Base-by-base conservation (phyloP, 345 rosid genomes). In the Durio zibethinus region DNA sequence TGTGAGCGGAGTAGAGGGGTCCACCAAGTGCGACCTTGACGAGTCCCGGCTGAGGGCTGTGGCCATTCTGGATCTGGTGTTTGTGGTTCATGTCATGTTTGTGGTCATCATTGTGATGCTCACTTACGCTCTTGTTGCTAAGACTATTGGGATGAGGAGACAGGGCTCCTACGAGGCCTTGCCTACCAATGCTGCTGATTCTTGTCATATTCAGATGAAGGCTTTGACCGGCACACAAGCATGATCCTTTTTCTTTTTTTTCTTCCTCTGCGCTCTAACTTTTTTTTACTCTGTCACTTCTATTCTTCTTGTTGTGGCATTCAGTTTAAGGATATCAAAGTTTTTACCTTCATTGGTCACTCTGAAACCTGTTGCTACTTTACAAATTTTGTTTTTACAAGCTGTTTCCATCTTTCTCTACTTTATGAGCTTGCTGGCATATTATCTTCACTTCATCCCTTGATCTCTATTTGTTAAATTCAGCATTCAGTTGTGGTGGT, bases 161-260 rank as follows among this genome's bases (percentile, higher is more conserved):
- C 80, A 84, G 53, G 98, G 88, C 0, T 86, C 98, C 1, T 96
- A 96, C 23, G 99, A 96, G 76, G 86, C 97, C 5, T 87, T 96
- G 87, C 94, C 97, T 0, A 84, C 80, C 1, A 76, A 82, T 80
- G 65, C 81, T 53, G 48, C 78, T 1, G 89, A 87, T 81, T 73
- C 90, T 72, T 85, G 25, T 47, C 73, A 45, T 68, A 45, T 45
- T 68, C 73, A 68, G 84, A 88, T 90, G 94, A 90, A 90, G 81
- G 85, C 91, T 47, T 81, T 90, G 80, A 15, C 86, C 0, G 92
- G 94, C 35, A 89, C 85, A 7, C 92, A 90, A 84, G 92, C 91
- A 20, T 90, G 87, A 89, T 66, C 33, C 21, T 2, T 77, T 47
- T 6, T 42, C 14, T 21, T 16, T n/a, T 12, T 36, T 12, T 11